Evolutionary conservation across 345 rosid species (phyloP), one percentile per base, ranked within the genome.

Genomic region (Camelina hispida): DNA sequence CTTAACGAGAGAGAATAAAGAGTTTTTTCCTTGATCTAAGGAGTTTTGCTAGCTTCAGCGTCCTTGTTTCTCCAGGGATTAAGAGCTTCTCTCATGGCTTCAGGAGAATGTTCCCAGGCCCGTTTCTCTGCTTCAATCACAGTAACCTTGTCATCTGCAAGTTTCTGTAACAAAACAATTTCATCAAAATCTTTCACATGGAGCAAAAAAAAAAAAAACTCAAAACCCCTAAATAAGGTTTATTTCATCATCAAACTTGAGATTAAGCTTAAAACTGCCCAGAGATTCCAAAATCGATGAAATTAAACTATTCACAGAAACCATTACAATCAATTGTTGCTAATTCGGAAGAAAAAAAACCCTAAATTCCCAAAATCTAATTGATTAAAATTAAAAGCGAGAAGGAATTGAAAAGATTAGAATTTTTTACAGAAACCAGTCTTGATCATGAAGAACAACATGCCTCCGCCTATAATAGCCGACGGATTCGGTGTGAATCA

Each of bases 361-460:
- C 6, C 47, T 11, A 5, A 70, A 18, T 1, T 70, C 60, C 0
- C 9, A 28, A 28, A 28, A 28, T 28, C 30, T 4, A 4, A 28
- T 0, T 28, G 70, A 52, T 43, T 40, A 4, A 59, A 62, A 50
- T 35, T n/a, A 1, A 0, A 25, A 46, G 30, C 2, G 69, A 37
- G 54, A 67, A 78, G 78, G 40, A 91, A 86, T 81, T 2, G 34
- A 66, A 35, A 58, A 35, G 25, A 37, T 35, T 28, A 80, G 83
- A 74, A 53, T 88, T 14, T 28, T 28, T 75, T 83, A 90, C 97
- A 92, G 92, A 92, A 94, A 34, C 96, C 97, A 56, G 93, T 90
- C 78, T 95, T 87, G 85, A 87, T 87, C 97, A 90, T 95, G 93
- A 89, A 91, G 25, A 90, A 69, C 77, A 92, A 96, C 96, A 89